phyloP scores from a whole-genome alignment of 2,329 filamentous ascomycete species.

The Dactylellina leptospora region DNA sequence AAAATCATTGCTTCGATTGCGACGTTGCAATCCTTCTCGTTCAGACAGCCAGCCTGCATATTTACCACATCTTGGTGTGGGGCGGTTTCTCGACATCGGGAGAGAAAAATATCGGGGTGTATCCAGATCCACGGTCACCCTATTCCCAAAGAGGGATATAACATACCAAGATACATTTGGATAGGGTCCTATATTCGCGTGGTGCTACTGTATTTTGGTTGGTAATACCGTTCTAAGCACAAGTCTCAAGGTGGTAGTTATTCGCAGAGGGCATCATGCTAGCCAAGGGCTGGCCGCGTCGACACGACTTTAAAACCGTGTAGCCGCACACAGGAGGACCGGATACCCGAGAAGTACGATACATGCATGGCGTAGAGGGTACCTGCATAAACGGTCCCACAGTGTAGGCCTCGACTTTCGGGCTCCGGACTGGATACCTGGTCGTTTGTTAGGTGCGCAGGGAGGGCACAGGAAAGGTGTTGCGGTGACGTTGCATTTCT shows the following conservation, averaged over 20 bases:
- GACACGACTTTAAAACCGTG: conserved; percentile 4
- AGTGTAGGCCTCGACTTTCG: conserved; percentile 1
- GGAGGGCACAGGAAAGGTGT: conserved; percentile 12
- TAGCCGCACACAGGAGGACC: background rate
- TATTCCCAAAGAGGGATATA: background rate
- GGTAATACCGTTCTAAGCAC: background rate
- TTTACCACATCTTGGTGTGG: too few relatives aligned
- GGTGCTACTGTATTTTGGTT: conserved; percentile 1
- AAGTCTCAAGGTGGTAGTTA: background rate
- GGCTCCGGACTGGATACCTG: background rate
- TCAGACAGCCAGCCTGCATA: too few relatives aligned
- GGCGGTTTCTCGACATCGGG: too few relatives aligned
- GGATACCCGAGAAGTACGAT: background rate
- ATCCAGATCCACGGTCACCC: background rate
- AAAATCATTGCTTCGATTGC: too few relatives aligned
- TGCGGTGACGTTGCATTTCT: conserved; percentile 42
- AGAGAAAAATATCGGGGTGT: too few relatives aligned
- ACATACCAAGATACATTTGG: background rate
- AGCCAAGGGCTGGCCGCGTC: conserved; percentile 3
- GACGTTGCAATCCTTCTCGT: too few relatives aligned
- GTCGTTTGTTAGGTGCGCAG: background rate
- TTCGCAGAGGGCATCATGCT: background rate
- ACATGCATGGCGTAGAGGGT: conserved; percentile 25
- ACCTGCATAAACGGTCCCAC: conserved; percentile 39
- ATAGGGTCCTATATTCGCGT: conserved; percentile 9